A percentile compares a stretch with the other conserved stretches of the same genome.
Conservation (phyloP, 2,329 filamentous ascomycete species). For the Aspergillus novoparasiticus region DNA sequence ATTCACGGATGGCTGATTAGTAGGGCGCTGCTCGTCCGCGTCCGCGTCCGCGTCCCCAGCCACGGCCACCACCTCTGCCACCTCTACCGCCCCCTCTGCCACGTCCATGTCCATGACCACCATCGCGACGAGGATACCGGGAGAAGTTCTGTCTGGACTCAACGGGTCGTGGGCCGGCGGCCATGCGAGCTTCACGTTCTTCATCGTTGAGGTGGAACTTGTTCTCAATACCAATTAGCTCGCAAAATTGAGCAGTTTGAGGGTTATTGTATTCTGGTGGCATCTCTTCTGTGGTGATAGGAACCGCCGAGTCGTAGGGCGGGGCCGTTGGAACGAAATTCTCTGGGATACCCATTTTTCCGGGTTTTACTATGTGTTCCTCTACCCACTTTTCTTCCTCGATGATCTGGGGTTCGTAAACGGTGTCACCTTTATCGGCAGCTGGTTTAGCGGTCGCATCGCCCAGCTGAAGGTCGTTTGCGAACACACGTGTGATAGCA, state of each 20-base stretch:
- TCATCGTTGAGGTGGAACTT: slow-evolving; percentile 72
- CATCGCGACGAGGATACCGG: slow-evolving; percentile 20
- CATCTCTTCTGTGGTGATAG: slow-evolving; percentile 62
- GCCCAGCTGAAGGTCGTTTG: slow-evolving; percentile 65
- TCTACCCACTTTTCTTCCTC: slow-evolving; percentile 78
- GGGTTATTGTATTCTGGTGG: slow-evolving; percentile 83
- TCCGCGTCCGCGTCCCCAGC: slow-evolving; percentile 21
- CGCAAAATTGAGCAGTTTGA: slow-evolving; percentile 81
- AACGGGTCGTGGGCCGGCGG: slow-evolving; percentile 57
- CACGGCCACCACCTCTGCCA: slow-evolving; percentile 11
- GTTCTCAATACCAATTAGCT: slow-evolving; percentile 75
- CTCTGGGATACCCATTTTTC: slow-evolving; percentile 69
- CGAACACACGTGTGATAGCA: slow-evolving; percentile 84
- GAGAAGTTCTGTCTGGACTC: slow-evolving; percentile 15
- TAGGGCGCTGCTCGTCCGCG: slow-evolving; percentile 12
- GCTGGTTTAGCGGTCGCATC: slow-evolving; percentile 57
- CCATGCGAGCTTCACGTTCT: slow-evolving; percentile 64
- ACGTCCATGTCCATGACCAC: slow-evolving; percentile 18
- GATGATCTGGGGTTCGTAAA: slow-evolving; percentile 70
- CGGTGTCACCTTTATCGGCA: slow-evolving; percentile 66
- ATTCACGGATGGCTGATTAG: neutral
- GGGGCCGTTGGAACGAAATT: slow-evolving; percentile 81
- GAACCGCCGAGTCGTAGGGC: slow-evolving; percentile 61
- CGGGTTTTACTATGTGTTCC: slow-evolving; percentile 66
- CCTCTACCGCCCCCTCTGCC: slow-evolving; percentile 26